A percentile compares a stretch with the other conserved stretches of the same genome.
Evolutionary conservation across 164 flowering plant genomes (phyloP).

Genomic region (Hamamelis virginiana): DNA sequence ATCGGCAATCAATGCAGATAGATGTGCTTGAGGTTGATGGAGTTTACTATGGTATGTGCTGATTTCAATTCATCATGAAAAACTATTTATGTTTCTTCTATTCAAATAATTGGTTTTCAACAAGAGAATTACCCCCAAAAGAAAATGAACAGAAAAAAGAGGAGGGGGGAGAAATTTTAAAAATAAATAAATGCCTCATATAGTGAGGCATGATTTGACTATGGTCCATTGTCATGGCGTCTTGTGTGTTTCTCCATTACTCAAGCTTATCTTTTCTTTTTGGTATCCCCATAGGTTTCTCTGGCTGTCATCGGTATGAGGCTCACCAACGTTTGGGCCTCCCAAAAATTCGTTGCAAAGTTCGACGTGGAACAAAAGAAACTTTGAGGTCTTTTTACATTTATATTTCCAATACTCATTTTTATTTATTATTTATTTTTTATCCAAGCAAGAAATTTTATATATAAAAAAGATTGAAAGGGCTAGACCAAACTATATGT

Average conservation of each 20-base stretch:
- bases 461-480: no score
- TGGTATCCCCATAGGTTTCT: slow-evolving; percentile 52
- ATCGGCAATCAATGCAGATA: slow-evolving; percentile 91
- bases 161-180: no score
- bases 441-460: no score
- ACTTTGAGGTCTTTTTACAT: slow-evolving; percentile 56
- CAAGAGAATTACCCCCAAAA: no score
- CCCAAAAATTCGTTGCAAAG: slow-evolving; percentile 85
- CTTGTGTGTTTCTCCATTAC: background rate
- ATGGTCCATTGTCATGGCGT: background rate
- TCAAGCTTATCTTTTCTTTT: background rate
- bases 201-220: background rate
- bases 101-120: background rate
- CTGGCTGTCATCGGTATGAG: slow-evolving; percentile 89
- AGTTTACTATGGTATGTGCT: slow-evolving; percentile 74
- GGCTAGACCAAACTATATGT: no score
- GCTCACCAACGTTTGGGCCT: slow-evolving; percentile 88
- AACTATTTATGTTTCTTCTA: background rate
- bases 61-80: background rate
- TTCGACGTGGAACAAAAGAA: slow-evolving; percentile 85
- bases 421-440: no score
- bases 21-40: slow-evolving; percentile 99
- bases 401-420: background rate
- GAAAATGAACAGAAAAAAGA: no score
- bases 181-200: no score